Evolutionary conservation across 805 yeast genomes (phyloP).

Genomic region (Zygotorulaspora danielsina): DNA sequence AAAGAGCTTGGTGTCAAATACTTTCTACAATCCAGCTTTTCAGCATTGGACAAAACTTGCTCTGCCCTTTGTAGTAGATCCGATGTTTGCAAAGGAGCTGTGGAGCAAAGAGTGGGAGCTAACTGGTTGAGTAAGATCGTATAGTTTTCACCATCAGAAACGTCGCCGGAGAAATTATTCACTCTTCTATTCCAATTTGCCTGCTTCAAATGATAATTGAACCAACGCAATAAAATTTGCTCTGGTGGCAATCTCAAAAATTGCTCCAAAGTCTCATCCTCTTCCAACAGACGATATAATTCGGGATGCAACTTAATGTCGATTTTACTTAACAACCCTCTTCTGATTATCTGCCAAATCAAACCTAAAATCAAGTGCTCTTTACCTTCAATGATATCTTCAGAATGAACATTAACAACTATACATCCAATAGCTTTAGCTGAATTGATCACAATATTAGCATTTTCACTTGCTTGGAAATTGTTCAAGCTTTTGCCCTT

Average conservation of each 20-base stretch:
- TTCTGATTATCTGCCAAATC: slow-evolving; percentile 95
- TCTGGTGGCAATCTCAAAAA: slow-evolving; percentile 96
- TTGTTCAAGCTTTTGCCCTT: slow-evolving; percentile 78
- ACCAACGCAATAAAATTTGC: slow-evolving; percentile 94
- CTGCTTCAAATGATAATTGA: slow-evolving; percentile 90
- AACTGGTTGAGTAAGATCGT: slow-evolving; percentile 85
- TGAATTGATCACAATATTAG: slow-evolving; percentile 94
- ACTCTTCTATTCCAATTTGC: slow-evolving; percentile 89
- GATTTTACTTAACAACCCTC: slow-evolving; percentile 90
- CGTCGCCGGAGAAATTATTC: slow-evolving; percentile 78
- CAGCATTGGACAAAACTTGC: slow-evolving; percentile 80
- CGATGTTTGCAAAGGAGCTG: slow-evolving; percentile 70
- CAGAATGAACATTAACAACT: slow-evolving; percentile 95
- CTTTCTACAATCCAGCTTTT: slow-evolving; percentile 85
- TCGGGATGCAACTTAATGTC: slow-evolving; percentile 97
- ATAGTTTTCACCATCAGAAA: slow-evolving; percentile 92
- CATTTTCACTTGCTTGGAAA: slow-evolving; percentile 94
- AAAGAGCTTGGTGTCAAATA: slow-evolving; percentile 90
- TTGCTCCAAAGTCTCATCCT: slow-evolving; percentile 95
- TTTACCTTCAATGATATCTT: slow-evolving; percentile 90
- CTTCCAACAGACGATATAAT: slow-evolving; percentile 87
- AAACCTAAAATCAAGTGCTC: slow-evolving; percentile 88
- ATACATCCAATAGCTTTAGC: slow-evolving; percentile 99
- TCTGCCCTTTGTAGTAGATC: slow-evolving; percentile 83
- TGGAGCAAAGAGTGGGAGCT: slow-evolving; percentile 77